Evolutionary conservation across 1,139 yeast species (phyloP), one percentile per base, ranked within the genome.

Genomic region (Yamadazyma aaseri): DNA sequence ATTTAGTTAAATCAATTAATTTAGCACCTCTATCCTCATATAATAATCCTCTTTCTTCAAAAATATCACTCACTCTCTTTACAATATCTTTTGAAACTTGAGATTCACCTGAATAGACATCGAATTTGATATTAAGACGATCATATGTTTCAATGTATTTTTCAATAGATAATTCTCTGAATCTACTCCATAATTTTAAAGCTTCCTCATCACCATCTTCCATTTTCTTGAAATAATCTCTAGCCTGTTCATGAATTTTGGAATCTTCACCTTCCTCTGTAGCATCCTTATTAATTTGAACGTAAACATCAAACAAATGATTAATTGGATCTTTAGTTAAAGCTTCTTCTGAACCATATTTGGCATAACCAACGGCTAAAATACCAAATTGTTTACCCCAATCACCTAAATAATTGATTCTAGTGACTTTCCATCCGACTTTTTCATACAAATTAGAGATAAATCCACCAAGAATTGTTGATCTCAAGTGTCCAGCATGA

Each of bases 321-420:
- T 89, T 82, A 56, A 94, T 90, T 40, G 99, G 97, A 58, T 94
- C 95, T 34, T 58, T 55, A 36, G 71, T 71, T 46, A 92, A 73
- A 38, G 69, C 66, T 51, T 82, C 86, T 56, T 85, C 96, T 43
- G 73, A 65, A 34, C 99, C 99, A 55, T 85, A 92, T 54, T 76
- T 79, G 39, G 79, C 77, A 58, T 84, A 92, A 33, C 97, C 99
- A 46, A 94, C 83, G 20, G 98, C 98, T 48, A 92, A 74, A 34
- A 90, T 68, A 62, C 98, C 99, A 56, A 92, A 92, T 69, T 92
- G 99, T 65, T 94, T 92, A 38, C 99, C 99, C 98, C 98, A 92
- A 66, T 92, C 99, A 56, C 99, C 99, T 49, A 92, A 73, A 65
- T 94, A 92, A 67, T 92, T 92, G 68, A 92, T 73, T 67, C 97